phyloP scores from a whole-genome alignment of 352 stramenopile species.

The Peronospora farinosa region DNA sequence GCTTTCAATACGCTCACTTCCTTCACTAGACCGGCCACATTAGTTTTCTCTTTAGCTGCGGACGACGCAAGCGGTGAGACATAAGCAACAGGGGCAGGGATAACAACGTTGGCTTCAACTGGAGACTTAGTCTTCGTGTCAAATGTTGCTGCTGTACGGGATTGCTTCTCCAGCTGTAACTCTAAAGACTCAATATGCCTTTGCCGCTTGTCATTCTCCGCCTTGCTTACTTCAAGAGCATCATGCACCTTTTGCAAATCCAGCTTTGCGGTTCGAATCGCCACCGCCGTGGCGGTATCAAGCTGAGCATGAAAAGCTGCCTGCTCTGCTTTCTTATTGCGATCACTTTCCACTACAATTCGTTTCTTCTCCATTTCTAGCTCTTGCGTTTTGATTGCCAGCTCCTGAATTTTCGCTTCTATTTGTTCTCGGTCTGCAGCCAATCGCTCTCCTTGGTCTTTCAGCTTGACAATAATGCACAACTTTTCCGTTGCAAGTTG shows the following conservation, averaged over 20 bases:
- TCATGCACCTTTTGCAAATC: constrained; percentile 20
- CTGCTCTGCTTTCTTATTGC: constrained; percentile 21
- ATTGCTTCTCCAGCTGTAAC: constrained; percentile 16
- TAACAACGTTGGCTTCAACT: background rate
- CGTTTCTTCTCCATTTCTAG: constrained; percentile 21
- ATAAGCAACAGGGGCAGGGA: background rate
- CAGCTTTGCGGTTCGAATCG: constrained; percentile 16
- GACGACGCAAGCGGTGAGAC: background rate
- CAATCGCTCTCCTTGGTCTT: constrained; percentile 18
- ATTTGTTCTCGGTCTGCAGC: constrained; percentile 12
- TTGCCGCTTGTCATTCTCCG: constrained; percentile 24
- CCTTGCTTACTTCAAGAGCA: constrained; percentile 21
- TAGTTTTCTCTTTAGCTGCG: constrained; percentile 4
- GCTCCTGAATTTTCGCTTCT: constrained; percentile 13
- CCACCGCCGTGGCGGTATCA: constrained; percentile 6
- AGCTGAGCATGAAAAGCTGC: constrained; percentile 23
- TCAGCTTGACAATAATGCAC: constrained; percentile 15
- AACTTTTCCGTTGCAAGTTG: constrained; percentile 29
- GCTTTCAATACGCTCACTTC: constrained; percentile 22
- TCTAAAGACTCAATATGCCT: constrained; percentile 23
- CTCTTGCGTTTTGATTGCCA: constrained; percentile 21
- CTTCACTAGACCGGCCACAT: constrained; percentile 19
- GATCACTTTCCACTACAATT: constrained; percentile 10
- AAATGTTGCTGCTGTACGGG: background rate
- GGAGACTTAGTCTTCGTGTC: background rate